Base-by-base conservation (phyloP, 2,329 filamentous ascomycete species). In the Apiospora koreana region DNA sequence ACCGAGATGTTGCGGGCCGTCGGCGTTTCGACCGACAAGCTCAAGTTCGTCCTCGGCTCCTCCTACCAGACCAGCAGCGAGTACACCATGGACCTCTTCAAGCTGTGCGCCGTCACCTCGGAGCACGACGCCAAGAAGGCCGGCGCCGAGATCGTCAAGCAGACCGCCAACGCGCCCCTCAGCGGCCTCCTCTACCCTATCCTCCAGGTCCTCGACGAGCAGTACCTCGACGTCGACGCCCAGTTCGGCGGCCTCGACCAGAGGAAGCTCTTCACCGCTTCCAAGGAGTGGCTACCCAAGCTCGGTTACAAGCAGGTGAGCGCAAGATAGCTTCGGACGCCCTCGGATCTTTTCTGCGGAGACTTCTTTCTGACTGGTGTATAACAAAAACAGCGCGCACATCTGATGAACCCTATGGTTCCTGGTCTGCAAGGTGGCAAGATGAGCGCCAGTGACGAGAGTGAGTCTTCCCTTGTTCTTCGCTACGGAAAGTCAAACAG, bases 91-190 rank as follows among this genome's bases (percentile, higher is more conserved):
- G 95, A 98, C 79, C 83, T 97, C 43, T 95, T 95, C 83, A 90
- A 92, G 78, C 80, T 98, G 74, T 88, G 87, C 64, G 91, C 18
- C 90, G 94, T 82, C 90, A 95, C 78, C 91, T 96, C 74, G 46
- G 77, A 78, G 72, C 76, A 77, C 16, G 79, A 79, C 77, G 94
- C 94, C 21, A 94, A 94, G 82, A 96, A 94, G 82, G 95, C 95
- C 0, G 95, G 95, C 48, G 93, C 94, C 1, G 96, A 98, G 82
- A 90, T 98, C 9, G 95, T 99, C 74, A 98, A 98, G 86, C 94
- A 98, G 84, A 90, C 92, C 3, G 88, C 89, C 70, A 94, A 95
- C 77, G 89, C 92, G 12, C 88, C 92, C 3, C 80, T 97, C 69
- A 90, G 88, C 70, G 93, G 93, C 1, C 86, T 95, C 16, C 87